Percentiles rank a stretch among this genome's conserved stretches.
These are phyloP conservation scores for Didymella arachidicola DNA, from an alignment of 2,329 filamentous ascomycete genomes.

Conservation along the genomic window DNA sequence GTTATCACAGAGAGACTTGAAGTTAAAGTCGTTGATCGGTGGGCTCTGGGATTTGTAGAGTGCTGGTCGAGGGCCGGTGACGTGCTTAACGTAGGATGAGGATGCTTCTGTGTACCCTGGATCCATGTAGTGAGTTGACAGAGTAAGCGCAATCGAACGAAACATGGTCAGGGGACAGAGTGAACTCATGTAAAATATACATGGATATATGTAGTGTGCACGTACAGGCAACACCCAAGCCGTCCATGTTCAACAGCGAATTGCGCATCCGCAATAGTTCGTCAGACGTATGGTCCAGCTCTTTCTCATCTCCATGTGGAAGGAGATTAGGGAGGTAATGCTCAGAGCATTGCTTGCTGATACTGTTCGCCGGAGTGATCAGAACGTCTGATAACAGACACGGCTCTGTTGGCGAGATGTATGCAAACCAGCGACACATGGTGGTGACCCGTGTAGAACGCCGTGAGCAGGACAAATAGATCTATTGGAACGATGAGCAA, in stretches of 20 bases:
- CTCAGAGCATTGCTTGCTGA: constrained; percentile 52
- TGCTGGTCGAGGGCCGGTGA: constrained; percentile 55
- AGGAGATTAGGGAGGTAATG: constrained; percentile 64
- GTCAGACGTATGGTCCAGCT: constrained; percentile 52
- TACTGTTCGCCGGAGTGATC: constrained; percentile 53
- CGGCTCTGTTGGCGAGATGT: constrained; percentile 61
- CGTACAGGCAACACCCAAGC: constrained; percentile 61
- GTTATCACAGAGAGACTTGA: constrained; percentile 60
- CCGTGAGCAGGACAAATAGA: not conserved
- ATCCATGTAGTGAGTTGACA: constrained; percentile 4
- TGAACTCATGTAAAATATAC: not conserved
- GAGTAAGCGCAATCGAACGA: too few relatives aligned
- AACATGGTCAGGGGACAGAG: not conserved
- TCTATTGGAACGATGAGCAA: too few relatives aligned
- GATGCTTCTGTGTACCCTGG: constrained; percentile 57
- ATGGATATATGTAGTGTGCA: not conserved
- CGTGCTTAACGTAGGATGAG: constrained; percentile 51
- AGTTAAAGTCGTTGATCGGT: constrained; percentile 63
- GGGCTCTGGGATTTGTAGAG: constrained; percentile 62
- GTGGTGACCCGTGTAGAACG: not conserved
- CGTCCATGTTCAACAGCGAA: constrained; percentile 63
- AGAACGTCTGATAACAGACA: constrained; percentile 65
- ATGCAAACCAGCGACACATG: constrained; percentile 65
- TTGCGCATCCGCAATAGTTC: constrained; percentile 60
- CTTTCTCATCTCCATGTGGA: constrained; percentile 53